Evolutionary conservation across 2,329 filamentous ascomycete genomes (phyloP), one percentile per base, ranked within the genome.

Genomic region (Diaporthe sp.): DNA sequence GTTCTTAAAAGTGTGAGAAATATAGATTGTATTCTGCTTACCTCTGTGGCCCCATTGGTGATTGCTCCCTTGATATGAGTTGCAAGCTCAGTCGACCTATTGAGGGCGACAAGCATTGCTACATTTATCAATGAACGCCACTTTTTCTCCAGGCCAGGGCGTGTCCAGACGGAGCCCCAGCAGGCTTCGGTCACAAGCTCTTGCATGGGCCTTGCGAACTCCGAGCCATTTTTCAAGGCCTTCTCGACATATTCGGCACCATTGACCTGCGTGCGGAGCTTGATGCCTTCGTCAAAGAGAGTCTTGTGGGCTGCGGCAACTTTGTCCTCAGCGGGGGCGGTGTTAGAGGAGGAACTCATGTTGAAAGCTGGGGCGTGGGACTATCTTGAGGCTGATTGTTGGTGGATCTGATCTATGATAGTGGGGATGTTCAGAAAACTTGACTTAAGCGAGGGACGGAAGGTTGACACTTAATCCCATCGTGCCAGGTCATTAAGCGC

Each of bases 131-230:
- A 85, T 72, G 87, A 90, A 62, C 92, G 87, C 78, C 91, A 88
- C 81, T 92, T 91, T 75, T 88, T 87, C 49, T 89, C 87, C 12
- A 93, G 87, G 0, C 91, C 92, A 0, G 90, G 91, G 10, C 92
- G 88, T 4, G 89, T 89, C 92, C 92, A 94, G 37, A 89, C 88
- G 75, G 87, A 87, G 19, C 91, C 91, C 92, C 91, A 93, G 83
- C 89, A 90, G 81, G 87, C 89, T 82, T 93, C 91, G 0, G 91
- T 92, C 2, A 92, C 88, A 51, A 92, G 85, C 78, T 93, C 89
- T 82, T 93, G 91, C 78, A 90, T 89, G 0, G 91, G 89, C 53
- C 85, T 84, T 2, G 90, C 86, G 82, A 92, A 93, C n/a, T 90
- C 87, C 13, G 87, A 89, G 4, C 88, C 89, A 73, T 88, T 88